These are phyloP conservation scores for Chamaecyparis obtusa DNA, from an alignment of 75 land plant species.

Conservation along the genomic window DNA sequence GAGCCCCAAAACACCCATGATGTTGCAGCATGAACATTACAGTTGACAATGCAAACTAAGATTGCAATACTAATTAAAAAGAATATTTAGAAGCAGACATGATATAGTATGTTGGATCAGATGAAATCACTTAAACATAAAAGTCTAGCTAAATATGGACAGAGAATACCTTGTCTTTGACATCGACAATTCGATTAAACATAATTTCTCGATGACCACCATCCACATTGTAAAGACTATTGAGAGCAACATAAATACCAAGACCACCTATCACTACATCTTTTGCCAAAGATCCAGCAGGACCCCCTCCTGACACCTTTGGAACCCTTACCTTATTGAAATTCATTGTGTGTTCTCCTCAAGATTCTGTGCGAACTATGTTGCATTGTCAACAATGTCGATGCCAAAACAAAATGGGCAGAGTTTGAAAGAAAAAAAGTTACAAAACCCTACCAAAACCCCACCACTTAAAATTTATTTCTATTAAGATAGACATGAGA, in stretches of 20 bases:
- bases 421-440: no score
- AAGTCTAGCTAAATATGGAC: not conserved
- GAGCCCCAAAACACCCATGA: not conserved
- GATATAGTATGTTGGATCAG: not conserved
- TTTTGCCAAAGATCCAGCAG: conserved; percentile 52
- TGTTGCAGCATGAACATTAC: not conserved
- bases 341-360: conserved; percentile 30
- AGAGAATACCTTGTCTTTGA: conserved; percentile 68
- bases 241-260: conserved; percentile 60
- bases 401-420: no score
- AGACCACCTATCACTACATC: conserved; percentile 59
- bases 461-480: no score
- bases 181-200: conserved; percentile 76
- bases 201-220: conserved; percentile 94
- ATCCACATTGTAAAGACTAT: conserved; percentile 92
- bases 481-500: no score
- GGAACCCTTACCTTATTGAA: conserved; percentile 60
- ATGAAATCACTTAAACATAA: not conserved
- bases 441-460: no score
- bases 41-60: not conserved
- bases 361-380: no score
- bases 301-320: conserved; percentile 62
- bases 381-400: no score
- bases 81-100: not conserved
- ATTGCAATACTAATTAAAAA: not conserved